Base-by-base conservation (phyloP, 148 eudicot species). In the Hydrangea macrophylla region DNA sequence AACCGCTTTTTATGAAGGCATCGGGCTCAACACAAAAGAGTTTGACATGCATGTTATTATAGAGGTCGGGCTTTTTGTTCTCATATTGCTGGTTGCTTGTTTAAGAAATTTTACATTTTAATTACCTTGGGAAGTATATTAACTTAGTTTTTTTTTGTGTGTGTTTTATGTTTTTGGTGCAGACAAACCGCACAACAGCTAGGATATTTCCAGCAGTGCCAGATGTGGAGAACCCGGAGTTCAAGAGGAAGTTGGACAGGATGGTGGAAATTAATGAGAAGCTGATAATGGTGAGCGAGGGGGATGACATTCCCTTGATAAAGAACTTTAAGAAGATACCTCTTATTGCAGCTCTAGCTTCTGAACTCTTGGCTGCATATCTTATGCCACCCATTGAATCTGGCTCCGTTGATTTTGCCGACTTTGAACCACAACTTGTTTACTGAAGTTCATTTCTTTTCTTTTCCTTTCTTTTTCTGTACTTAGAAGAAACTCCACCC, bases 141-240 rank as follows among this genome's bases (percentile, higher is more conserved):
- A 22, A 9, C 7, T 50, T 40, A 0, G 3, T 24, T 37, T 55
- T 22, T 37, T 20, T 68, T 15, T 48, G 7, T 17, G 7, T 48
- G n/a, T 48, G 5, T 3, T 48, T 15, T 3, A 48, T 17, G 8
- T 35, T 3, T 17, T 48, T 18, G 53, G n/a, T 74, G 70, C 89
- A 94, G 98, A 94, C 98, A 59, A 94, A 94, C 84, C 97, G 98
- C 72, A 94, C 98, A 13, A 94, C 92, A 23, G 98, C 98, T 9
- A 90, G 98, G 74, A 94, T 94, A 55, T 94, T 94, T 87, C 98
- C 98, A 18, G 98, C 98, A 23, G 98, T 94, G 39, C 79, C 81
- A 60, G 98, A 94, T 56, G 98, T 94, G 79, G 98, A 94, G 84
- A 94, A 94, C 83, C 98, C 97, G 1, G 98, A 94, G 73, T 94